phyloP scores from a whole-genome alignment of 805 yeast genomes.

The Candida tammaniensis region DNA sequence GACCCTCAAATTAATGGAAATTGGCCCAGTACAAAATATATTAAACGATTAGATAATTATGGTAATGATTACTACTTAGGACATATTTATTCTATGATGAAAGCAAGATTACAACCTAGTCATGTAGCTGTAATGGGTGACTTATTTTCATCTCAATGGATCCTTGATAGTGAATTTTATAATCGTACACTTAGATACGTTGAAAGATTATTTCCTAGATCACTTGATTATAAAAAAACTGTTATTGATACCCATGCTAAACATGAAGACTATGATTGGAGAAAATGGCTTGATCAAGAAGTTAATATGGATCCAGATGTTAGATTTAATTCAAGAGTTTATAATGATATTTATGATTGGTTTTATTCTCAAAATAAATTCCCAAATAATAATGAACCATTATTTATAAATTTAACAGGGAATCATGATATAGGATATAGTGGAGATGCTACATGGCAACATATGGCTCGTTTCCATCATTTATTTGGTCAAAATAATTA shows the following conservation, averaged over 20 bases:
- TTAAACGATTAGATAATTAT: constrained; percentile 74
- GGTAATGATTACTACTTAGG: constrained; percentile 92
- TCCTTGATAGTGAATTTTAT: constrained; percentile 79
- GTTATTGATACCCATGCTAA: constrained; percentile 45
- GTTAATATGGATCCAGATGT: constrained; percentile 28
- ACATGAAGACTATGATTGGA: constrained; percentile 59
- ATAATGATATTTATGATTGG: constrained; percentile 69
- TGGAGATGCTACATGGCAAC: constrained; percentile 92
- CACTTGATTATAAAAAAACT: constrained; percentile 46
- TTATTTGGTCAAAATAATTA: constrained; percentile 85
- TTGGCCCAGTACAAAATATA: constrained; percentile 66
- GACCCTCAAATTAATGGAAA: constrained; percentile 97
- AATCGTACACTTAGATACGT: constrained; percentile 74
- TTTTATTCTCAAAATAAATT: constrained; percentile 24
- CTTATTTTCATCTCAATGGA: constrained; percentile 92
- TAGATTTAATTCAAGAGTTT: constrained; percentile 38
- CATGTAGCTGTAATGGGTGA: constrained; percentile 93
- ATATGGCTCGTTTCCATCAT: constrained; percentile 71
- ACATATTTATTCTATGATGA: constrained; percentile 72
- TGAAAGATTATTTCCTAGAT: constrained; percentile 64
- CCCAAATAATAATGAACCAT: constrained; percentile 51
- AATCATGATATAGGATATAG: constrained; percentile 95
- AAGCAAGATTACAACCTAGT: constrained; percentile 61
- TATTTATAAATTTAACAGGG: constrained; percentile 83
- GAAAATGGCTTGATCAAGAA: constrained; percentile 43